Base-by-base conservation (phyloP, 176 grass and related monocot genomes). In the Carex littledalei region DNA sequence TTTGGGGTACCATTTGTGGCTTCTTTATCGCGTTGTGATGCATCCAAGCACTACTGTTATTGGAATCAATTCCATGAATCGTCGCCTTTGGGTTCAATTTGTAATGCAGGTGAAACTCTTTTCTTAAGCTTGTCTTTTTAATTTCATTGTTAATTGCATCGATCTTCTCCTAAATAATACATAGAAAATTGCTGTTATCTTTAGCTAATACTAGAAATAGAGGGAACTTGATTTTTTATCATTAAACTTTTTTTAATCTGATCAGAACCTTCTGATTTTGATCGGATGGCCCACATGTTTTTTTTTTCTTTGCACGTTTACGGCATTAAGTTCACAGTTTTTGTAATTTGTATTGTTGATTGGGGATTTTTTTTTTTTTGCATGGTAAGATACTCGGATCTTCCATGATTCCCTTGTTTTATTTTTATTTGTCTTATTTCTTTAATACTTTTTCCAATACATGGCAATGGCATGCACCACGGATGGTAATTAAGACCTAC, bases 1-100 rank as follows among this genome's bases (percentile, higher is more conserved):
- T 14, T 26, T 82, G 85, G 22, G 85, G 0, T 98, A 98, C 91
- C 89, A 98, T 86, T 2, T 91, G 17, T 98, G 95, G 92, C 86
- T 98, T 2, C 91, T 87, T 83, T 81, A 35, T 56, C 78, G 62
- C 52, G 88, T 98, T 34, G 73, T 85, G 22, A 87, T 55, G 72
- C 45, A 61, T 58, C 95, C 95, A 7, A 88, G 84, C 6, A 62
- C 67, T 24, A 93, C 91, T 56, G 90, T 92, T 49, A 68, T 98
- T 81, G 93, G 95, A 41, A 93, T 98, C 84, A 90, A 87, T 85
- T 52, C 91, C 47, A 71, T 90, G 54, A 80, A 87, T 1, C 91
- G 95, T 57, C 91, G 95, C 35, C 75, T 93, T 21, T 98, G 95
- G 95, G 80, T 94, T 55, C 21, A 88, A 35, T 83, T 78, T 86